phyloP scores from a whole-genome alignment of 768 basidiomycete genomes.

The Lentinula edodes region DNA sequence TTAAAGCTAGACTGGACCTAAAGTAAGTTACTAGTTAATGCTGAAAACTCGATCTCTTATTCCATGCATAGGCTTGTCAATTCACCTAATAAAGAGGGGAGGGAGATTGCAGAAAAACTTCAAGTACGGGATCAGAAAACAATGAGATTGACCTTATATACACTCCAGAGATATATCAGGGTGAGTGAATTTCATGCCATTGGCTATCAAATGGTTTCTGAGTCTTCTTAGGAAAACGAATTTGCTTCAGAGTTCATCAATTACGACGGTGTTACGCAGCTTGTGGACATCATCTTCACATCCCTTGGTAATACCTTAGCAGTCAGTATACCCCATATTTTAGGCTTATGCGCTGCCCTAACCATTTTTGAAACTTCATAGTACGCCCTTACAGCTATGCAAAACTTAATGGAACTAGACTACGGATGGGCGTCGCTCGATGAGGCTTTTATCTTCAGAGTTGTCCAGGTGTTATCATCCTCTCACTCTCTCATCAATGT shows the following conservation, averaged over 20 bases:
- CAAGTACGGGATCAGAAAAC: slow-evolving; percentile 50
- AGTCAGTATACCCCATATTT: slow-evolving; percentile 32
- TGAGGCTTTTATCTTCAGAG: slow-evolving; percentile 65
- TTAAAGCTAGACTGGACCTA: slow-evolving; percentile 70
- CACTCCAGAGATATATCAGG: slow-evolving; percentile 73
- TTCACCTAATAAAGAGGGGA: slow-evolving; percentile 74
- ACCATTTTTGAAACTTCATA: slow-evolving; percentile 20
- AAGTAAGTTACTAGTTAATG: slow-evolving; percentile 45
- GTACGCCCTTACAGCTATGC: slow-evolving; percentile 84
- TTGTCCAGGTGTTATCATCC: slow-evolving; percentile 76
- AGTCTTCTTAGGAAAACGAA: slow-evolving; percentile 60
- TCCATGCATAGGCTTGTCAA: slow-evolving; percentile 59
- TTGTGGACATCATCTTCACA: slow-evolving; percentile 62
- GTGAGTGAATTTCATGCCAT: slow-evolving; percentile 31
- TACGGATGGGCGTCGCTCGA: slow-evolving; percentile 78
- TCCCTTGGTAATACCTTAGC: slow-evolving; percentile 82
- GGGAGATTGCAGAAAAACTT: slow-evolving; percentile 71
- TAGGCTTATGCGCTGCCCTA: slow-evolving; percentile 1
- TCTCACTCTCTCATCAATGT: slow-evolving; percentile 80
- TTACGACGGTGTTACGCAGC: slow-evolving; percentile 62
- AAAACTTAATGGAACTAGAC: slow-evolving; percentile 83
- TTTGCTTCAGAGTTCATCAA: slow-evolving; percentile 77
- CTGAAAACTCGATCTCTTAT: background rate
- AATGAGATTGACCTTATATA: slow-evolving; percentile 66
- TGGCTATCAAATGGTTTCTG: slow-evolving; percentile 2